These are phyloP conservation scores for Maudiozyma turicensis DNA, from an alignment of 805 yeast species.

Conservation along the genomic window DNA sequence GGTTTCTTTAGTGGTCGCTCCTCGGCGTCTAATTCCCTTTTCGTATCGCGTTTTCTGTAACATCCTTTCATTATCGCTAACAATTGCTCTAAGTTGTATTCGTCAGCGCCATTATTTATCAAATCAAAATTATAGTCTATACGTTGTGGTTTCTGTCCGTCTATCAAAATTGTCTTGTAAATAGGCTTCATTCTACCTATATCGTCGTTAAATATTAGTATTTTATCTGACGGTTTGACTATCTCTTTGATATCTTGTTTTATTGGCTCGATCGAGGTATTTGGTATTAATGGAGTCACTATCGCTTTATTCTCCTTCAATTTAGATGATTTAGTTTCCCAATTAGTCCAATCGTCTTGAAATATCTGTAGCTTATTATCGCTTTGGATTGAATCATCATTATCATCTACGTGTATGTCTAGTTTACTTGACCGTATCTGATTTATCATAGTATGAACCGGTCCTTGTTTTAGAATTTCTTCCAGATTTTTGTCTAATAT, in stretches of 20 bases:
- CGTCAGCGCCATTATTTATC: conserved; percentile 39
- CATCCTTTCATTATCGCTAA: conserved; percentile 41
- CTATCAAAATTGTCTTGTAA: conserved; percentile 39
- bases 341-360: background rate
- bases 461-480: background rate
- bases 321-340: background rate
- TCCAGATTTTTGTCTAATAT: conserved; percentile 1
- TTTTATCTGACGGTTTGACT: conserved; percentile 1
- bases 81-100: conserved; percentile 53
- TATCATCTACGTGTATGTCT: background rate
- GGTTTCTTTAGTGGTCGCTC: too few species aligned
- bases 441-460: too few species aligned
- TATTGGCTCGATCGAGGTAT: conserved; percentile 1
- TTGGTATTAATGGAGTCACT: conserved; percentile 1
- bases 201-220: conserved; percentile 33
- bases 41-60: conserved; percentile 1
- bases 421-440: background rate
- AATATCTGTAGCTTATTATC: background rate
- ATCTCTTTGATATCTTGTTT: background rate
- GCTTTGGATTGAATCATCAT: background rate
- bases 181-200: conserved; percentile 31
- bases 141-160: conserved; percentile 51
- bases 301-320: conserved; percentile 1
- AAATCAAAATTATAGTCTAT: conserved; percentile 51
- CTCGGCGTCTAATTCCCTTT: background rate